Base-by-base conservation (phyloP, 2,329 filamentous ascomycete genomes). In the Pseudodiploospora longispora region DNA sequence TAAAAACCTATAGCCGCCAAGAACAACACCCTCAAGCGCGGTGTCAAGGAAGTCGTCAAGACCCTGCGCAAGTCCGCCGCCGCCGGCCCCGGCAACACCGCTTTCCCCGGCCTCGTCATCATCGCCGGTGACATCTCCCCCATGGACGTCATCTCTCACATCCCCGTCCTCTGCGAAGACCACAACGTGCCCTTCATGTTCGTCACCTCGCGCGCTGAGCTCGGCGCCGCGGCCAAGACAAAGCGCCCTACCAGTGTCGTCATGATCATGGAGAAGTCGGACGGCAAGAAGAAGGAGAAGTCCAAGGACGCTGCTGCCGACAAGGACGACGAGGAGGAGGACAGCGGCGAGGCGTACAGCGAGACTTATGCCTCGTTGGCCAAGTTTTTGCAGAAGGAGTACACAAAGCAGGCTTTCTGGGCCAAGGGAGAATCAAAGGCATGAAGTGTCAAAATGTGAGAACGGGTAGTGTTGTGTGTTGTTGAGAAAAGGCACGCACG, bases 11-110 rank as follows among this genome's bases (percentile, higher is more conserved):
- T 67, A 97, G 93, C 91, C 56, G 90, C 93, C 58, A 95, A 95
- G 71, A 82, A 88, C 71, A 94, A 94, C 72, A 86, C 87, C 47
- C 85, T 98, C 62, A 95, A 95, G 74, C 90, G 93, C 62, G 93
- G 93, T 62, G 93, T 98, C 54, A 98, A 98, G 71, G 93, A 98
- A 72, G 91, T 95, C 62, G 90, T 97, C 72, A 98, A 98, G 74
- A 85, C 90, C 31, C 86, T 98, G 57, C 89, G 93, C 73, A 97
- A 97, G 74, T 91, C 88, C 10, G 76, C 86, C 46, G 67, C 80
- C 55, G 78, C 82, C 46, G 78, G 80, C n/a, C 76, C 80, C 48
- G 76, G 79, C 52, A 72, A 78, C 60, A 72, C 77, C 42, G 65
- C 76, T 43, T 74, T 82, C 59, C 82, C 86, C 37, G 77, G 82